phyloP scores from a whole-genome alignment of 352 stramenopile genomes.

The Phytophthora crassamura region DNA sequence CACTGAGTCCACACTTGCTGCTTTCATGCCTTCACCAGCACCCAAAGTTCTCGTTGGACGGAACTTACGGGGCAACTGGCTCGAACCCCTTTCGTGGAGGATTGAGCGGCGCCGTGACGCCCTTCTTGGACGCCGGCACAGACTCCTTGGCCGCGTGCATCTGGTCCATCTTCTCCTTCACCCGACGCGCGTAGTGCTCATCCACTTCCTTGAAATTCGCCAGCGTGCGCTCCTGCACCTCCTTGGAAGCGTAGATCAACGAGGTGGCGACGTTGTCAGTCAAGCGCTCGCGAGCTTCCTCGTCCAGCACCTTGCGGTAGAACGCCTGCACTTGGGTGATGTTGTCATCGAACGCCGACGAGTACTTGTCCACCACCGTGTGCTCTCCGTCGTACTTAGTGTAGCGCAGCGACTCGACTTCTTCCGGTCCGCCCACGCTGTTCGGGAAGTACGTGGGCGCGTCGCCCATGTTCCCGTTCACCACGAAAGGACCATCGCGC shows the following conservation, averaged over 20 bases:
- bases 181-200: slow-evolving; percentile 36
- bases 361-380: slow-evolving; percentile 48
- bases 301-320: slow-evolving; percentile 70
- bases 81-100: slow-evolving; percentile 41
- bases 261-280: slow-evolving; percentile 79
- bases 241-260: slow-evolving; percentile 51
- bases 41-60: not conserved
- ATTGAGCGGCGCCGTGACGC: slow-evolving; percentile 36
- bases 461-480: slow-evolving; percentile 70
- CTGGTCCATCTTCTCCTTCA: slow-evolving; percentile 47
- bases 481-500: slow-evolving; percentile 68
- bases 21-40: not conserved
- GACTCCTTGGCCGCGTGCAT: slow-evolving; percentile 37
- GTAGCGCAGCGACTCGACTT: slow-evolving; percentile 33
- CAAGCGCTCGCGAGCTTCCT: slow-evolving; percentile 61
- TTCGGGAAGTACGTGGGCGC: slow-evolving; percentile 87
- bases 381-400: slow-evolving; percentile 34
- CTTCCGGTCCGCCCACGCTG: slow-evolving; percentile 49
- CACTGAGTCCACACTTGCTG: not conserved
- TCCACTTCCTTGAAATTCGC: slow-evolving; percentile 46
- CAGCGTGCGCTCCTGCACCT: slow-evolving; percentile 39
- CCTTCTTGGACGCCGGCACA: slow-evolving; percentile 36
- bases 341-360: slow-evolving; percentile 81
- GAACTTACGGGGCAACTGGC: slow-evolving; percentile 34
- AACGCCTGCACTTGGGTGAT: slow-evolving; percentile 72